Conservation (phyloP, 179 eudicot species). For the Spinacia oleracea region DNA sequence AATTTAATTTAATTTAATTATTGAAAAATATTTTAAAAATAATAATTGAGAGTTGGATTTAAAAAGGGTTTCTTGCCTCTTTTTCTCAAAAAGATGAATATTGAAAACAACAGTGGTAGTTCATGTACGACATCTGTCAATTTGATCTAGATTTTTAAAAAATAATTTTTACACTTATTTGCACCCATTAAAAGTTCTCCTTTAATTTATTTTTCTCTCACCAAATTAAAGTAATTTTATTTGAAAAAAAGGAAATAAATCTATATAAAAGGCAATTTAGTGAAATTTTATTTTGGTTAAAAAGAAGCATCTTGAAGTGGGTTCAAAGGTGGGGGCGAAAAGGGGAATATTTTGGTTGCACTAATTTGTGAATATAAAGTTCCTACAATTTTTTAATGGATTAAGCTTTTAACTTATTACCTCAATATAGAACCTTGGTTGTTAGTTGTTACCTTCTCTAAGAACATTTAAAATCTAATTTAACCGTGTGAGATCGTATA, state of each 20-base stretch:
- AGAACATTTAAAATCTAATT: too few relatives aligned
- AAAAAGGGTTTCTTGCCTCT: conserved; percentile 10
- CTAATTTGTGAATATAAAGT: conserved; percentile 6
- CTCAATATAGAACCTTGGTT: conserved; percentile 19
- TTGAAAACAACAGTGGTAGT: conserved; percentile 26
- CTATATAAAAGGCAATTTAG: background rate
- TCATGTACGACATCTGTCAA: conserved; percentile 34
- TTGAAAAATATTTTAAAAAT: background rate
- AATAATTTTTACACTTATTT: conserved; percentile 16
- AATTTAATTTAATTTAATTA: conserved; percentile 1
- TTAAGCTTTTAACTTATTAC: conserved; percentile 11
- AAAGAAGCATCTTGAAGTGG: conserved; percentile 16
- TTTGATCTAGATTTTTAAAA: background rate
- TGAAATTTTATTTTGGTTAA: conserved; percentile 1
- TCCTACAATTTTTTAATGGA: background rate
- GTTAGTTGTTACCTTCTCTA: background rate
- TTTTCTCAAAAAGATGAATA: conserved; percentile 26
- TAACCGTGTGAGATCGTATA: too few relatives aligned
- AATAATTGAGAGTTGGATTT: conserved; percentile 25
- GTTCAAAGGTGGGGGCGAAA: conserved; percentile 14
- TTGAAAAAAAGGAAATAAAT: background rate
- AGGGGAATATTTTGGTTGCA: conserved; percentile 16
- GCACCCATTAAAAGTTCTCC: conserved; percentile 23
- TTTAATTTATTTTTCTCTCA: conserved; percentile 9
- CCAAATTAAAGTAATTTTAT: background rate